Evolutionary conservation across 2,329 filamentous ascomycete species (phyloP), one percentile per base, ranked within the genome.

Genomic region (Fonsecaea nubica): DNA sequence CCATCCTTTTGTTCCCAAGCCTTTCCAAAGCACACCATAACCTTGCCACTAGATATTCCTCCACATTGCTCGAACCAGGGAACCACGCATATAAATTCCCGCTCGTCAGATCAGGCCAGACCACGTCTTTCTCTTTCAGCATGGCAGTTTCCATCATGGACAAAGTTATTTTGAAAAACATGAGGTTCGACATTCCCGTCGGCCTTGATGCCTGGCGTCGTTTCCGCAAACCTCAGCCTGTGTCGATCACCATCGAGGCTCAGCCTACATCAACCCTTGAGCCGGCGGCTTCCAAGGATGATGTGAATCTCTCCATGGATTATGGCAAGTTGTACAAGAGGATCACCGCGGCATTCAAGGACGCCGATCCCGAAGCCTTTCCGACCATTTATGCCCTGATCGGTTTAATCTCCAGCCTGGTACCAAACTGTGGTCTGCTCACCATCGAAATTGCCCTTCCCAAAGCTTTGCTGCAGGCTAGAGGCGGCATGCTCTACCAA

Each of bases 201-300:
- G 79, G 77, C 18, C 77, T 78, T 50, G 81, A 84, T 71, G 76
- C 80, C 66, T 84, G 82, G 82, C 77, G 79, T 62, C 80, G 81
- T 15, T 69, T 72, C 15, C 76, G 73, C 54, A 83, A 83, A 70
- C 71, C 78, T 0, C 82, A 84, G 68, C 82, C 82, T 50, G 78
- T 80, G 66, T 77, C 76, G 10, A 76, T 80, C 61, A 80, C 78
- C 18, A 71, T 83, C 12, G 79, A 79, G 48, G 72, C 83, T 52
- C 78, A 79, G 15, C 80, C 81, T 65, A 78, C 78, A 4, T 78
- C 76, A 21, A 76, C 75, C 5, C 69, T 76, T 42, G 76, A 81
- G 38, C 75, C 76, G 1, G 79, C 81, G 7, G 80, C 80, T 1
- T 74, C 75, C 33, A 75, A 76, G 36, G 82, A 84, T 63, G 77